A percentile compares a stretch with the other conserved stretches of the same genome.
Evolutionary conservation across 202 grass and related monocot species (phyloP).

Genomic region (Schoenoplectus tabernaemontani): DNA sequence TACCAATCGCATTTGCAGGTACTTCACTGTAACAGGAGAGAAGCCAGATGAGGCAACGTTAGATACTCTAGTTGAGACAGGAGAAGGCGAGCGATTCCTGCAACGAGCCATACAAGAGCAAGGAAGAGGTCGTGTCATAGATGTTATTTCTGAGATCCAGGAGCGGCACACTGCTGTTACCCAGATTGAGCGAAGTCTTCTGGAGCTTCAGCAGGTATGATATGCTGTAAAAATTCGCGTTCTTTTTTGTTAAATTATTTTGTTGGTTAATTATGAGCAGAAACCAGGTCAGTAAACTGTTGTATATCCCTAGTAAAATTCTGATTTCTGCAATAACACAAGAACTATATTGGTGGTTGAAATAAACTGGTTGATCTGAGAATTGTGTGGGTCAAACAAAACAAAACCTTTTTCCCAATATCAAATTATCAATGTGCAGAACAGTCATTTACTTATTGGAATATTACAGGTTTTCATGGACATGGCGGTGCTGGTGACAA

Average conservation of each 20-base stretch:
- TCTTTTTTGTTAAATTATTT: not conserved
- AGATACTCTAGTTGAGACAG: conserved; percentile 49
- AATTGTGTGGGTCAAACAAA: not conserved
- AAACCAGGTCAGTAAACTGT: not conserved
- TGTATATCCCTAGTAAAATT: not conserved
- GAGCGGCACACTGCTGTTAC: conserved; percentile 73
- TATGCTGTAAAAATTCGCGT: not conserved
- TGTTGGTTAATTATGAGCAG: not conserved
- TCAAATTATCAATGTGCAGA: not conserved
- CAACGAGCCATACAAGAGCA: conserved; percentile 80
- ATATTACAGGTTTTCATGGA: conserved; percentile 64
- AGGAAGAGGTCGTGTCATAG: conserved; percentile 46
- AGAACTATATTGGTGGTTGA: not conserved
- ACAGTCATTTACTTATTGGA: not conserved
- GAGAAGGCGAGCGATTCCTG: conserved; percentile 72
- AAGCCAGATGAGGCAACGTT: conserved; percentile 60
- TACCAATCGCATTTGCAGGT: conserved; percentile 25
- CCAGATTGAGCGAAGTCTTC: conserved; percentile 56
- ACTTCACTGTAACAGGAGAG: conserved; percentile 72
- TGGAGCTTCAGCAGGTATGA: conserved; percentile 72
- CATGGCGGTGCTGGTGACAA: conserved; percentile 81
- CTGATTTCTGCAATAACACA: not conserved
- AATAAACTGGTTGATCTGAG: not conserved
- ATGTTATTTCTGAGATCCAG: conserved; percentile 87
- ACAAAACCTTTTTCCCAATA: not conserved